phyloP scores from a whole-genome alignment of 805 yeast genomes.

The Lipomyces starkeyi region DNA sequence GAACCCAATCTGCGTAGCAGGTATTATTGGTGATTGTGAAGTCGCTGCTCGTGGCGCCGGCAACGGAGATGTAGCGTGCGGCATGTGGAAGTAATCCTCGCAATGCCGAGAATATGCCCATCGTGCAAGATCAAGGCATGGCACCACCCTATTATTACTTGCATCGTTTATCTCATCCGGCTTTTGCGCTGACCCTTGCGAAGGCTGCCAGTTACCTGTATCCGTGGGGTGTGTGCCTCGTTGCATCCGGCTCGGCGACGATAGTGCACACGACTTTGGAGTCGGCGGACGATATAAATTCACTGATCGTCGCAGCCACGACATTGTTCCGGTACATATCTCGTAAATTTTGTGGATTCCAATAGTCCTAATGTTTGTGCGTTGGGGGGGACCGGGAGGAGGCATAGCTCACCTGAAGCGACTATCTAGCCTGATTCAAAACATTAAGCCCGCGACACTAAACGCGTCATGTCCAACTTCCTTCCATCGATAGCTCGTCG shows the following conservation, averaged over 20 bases:
- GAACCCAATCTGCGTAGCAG: not conserved
- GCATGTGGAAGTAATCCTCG: conserved; percentile 2
- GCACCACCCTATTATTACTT: not conserved
- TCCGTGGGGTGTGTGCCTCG: not conserved
- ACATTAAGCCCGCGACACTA: too few species aligned
- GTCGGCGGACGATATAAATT: not conserved
- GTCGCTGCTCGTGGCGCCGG: not conserved
- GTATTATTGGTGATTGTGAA: not conserved
- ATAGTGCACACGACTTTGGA: not conserved
- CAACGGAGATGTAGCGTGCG: not conserved
- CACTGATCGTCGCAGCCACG: not conserved
- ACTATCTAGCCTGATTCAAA: too few species aligned
- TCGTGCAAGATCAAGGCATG: not conserved
- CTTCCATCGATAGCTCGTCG: too few species aligned
- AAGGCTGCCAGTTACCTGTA: not conserved
- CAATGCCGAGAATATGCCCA: not conserved
- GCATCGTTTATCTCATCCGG: not conserved
- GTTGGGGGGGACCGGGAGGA: not conserved
- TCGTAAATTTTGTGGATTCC: not conserved
- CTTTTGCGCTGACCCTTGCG: not conserved
- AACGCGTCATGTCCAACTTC: too few species aligned
- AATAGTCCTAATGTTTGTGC: not conserved
- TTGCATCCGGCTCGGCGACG: not conserved
- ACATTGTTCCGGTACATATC: not conserved
- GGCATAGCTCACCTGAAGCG: too few species aligned